A percentile compares a stretch with the other conserved stretches of the same genome.
These are phyloP conservation scores for Singerocomus inundabilis DNA, from an alignment of 1,284 basidiomycete genomes.

Conservation along the genomic window DNA sequence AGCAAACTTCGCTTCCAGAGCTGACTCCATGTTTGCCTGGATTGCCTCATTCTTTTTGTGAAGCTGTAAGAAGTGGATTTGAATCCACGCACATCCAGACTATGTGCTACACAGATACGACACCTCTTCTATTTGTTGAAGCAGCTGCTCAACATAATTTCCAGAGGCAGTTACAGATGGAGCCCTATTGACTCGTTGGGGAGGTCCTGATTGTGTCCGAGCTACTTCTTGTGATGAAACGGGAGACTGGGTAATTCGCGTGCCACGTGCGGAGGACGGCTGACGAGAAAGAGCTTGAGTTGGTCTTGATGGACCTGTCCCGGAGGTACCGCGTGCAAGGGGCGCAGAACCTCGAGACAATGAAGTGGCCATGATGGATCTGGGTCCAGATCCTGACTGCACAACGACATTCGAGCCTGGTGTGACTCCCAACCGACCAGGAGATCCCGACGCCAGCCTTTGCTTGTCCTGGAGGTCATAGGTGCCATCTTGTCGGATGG, in stretches of 20 bases:
- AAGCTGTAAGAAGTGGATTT: constrained; percentile 40
- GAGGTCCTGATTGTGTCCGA: constrained; percentile 14
- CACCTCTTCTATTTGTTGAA: constrained; percentile 50
- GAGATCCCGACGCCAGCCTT: constrained; percentile 7
- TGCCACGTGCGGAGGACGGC: constrained; percentile 17
- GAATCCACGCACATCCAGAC: constrained; percentile 4
- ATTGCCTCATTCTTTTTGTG: constrained; percentile 46
- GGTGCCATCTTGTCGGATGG: constrained; percentile 41
- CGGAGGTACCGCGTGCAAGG: constrained; percentile 12
- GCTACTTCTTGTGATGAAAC: constrained; percentile 23
- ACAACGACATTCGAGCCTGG: constrained; percentile 4
- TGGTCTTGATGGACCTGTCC: constrained; percentile 11
- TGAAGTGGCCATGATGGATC: constrained; percentile 7
- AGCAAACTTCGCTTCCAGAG: constrained; percentile 27
- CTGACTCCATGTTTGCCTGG: constrained; percentile 17
- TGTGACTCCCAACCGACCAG: constrained; percentile 8
- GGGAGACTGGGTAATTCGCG: constrained; percentile 15
- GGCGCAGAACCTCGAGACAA: constrained; percentile 12
- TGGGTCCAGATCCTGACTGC: constrained; percentile 4
- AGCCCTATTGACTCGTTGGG: constrained; percentile 10
- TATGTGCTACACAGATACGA: constrained; percentile 16
- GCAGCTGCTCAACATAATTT: constrained; percentile 30
- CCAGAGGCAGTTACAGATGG: constrained; percentile 3
- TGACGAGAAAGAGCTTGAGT: constrained; percentile 14
- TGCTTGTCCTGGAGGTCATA: constrained; percentile 36